Conservation (phyloP, 768 basidiomycete genomes). For the Serendipita sp. region DNA sequence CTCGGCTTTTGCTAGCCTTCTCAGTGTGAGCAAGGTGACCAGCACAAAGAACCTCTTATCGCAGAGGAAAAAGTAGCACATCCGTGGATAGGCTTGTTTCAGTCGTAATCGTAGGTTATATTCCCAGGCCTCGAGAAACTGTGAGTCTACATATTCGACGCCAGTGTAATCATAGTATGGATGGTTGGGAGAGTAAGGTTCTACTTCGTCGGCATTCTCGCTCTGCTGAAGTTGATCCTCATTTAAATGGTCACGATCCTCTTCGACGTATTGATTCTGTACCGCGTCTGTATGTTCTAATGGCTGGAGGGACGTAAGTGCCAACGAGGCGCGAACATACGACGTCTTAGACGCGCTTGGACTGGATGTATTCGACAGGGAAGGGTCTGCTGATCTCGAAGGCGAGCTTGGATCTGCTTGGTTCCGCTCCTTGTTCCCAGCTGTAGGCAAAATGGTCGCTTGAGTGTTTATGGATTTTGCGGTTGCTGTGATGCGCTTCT, state of each 20-base stretch:
- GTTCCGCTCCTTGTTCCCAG: not conserved
- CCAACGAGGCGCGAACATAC: not conserved
- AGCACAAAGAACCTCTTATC: constrained; percentile 1
- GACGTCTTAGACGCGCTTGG: not conserved
- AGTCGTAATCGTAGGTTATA: not conserved
- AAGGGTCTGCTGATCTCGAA: not conserved
- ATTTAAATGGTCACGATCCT: constrained; percentile 3
- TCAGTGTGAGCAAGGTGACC: not conserved
- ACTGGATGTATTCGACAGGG: not conserved
- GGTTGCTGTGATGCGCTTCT: not conserved
- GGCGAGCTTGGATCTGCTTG: not conserved
- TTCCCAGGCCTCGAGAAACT: not conserved
- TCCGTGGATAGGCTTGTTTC: constrained; percentile 1
- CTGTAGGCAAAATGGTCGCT: not conserved
- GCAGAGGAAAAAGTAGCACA: constrained; percentile 2
- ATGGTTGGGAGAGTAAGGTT: constrained; percentile 19
- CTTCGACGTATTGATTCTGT: not conserved
- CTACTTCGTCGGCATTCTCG: constrained; percentile 57
- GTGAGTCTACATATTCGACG: not conserved
- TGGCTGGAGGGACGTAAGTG: not conserved
- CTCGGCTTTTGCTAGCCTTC: constrained; percentile 1
- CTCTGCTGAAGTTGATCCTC: constrained; percentile 15
- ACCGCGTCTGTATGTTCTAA: not conserved
- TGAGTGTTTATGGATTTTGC: not conserved
- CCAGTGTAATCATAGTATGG: not conserved